Conservation (phyloP, 2,329 filamentous ascomycete species). For the Ophiosphaerella herpotricha region DNA sequence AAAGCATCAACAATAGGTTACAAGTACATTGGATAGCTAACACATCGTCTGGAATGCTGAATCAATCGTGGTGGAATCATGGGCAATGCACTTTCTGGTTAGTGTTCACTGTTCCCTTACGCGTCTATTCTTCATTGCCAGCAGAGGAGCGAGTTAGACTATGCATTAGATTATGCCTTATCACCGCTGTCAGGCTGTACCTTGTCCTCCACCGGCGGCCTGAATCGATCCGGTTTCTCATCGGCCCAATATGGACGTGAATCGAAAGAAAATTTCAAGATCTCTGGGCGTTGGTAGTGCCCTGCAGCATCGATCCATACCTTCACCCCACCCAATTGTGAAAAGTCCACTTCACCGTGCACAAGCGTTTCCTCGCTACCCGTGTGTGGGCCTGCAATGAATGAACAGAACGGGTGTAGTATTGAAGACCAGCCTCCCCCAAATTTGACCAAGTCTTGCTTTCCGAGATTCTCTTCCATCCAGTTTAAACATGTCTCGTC, state of each 20-base stretch:
- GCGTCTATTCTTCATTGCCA: too few relatives aligned
- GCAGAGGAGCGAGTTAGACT: too few relatives aligned
- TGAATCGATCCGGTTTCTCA: conserved; percentile 33
- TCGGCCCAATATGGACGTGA: conserved; percentile 37
- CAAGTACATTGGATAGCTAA: conserved; percentile 1
- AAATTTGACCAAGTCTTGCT: conserved; percentile 39
- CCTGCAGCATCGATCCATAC: conserved; percentile 46
- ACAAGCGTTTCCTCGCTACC: conserved; percentile 42
- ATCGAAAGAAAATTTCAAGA: conserved; percentile 41
- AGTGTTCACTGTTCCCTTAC: too few relatives aligned
- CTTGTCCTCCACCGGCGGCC: conserved; percentile 10
- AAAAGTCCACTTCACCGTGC: conserved; percentile 43
- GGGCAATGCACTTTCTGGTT: too few relatives aligned
- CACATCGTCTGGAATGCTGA: background rate
- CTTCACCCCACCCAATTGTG: conserved; percentile 38
- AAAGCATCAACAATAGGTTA: background rate
- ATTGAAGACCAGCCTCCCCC: conserved; percentile 45
- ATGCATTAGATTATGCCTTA: too few relatives aligned
- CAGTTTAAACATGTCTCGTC: conserved; percentile 50
- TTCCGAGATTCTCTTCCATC: conserved; percentile 44
- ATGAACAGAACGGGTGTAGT: conserved; percentile 43
- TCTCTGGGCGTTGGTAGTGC: conserved; percentile 44
- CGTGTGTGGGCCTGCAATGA: conserved; percentile 41
- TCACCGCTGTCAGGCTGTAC: too few relatives aligned
- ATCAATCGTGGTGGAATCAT: too few relatives aligned